phyloP scores from a whole-genome alignment of 2,329 filamentous ascomycete genomes.

The Epichloe sylvatica region DNA sequence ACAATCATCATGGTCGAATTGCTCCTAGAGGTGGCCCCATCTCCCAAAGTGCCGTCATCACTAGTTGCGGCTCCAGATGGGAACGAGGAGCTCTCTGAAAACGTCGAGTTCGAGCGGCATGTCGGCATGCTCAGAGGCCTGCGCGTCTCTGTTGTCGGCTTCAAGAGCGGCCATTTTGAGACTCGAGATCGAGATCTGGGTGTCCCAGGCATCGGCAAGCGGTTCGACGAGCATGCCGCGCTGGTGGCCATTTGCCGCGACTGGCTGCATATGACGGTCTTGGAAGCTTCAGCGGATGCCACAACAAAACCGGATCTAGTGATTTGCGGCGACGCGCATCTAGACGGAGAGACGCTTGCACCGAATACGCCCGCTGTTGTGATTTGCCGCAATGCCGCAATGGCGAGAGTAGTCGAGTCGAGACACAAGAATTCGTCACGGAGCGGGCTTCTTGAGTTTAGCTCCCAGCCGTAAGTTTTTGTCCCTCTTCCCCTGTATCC shows the following conservation, averaged over 20 bases:
- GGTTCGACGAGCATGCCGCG: conserved; percentile 1
- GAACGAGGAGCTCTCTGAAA: background rate
- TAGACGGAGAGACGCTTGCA: background rate
- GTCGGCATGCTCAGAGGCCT: conserved; percentile 18
- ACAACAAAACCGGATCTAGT: conserved; percentile 14
- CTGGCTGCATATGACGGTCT: conserved; percentile 20
- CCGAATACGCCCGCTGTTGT: conserved; percentile 15
- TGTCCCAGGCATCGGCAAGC: background rate
- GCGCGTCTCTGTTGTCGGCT: conserved; percentile 15
- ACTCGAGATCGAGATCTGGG: background rate
- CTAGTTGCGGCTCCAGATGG: background rate
- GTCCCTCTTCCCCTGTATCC: background rate
- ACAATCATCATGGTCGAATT: conserved; percentile 23
- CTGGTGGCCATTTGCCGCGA: conserved; percentile 16
- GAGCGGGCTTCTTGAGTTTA: conserved; percentile 17
- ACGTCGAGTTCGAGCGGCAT: conserved; percentile 12
- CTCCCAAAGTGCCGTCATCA: background rate
- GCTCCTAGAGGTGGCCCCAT: conserved; percentile 11
- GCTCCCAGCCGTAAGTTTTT: conserved; percentile 23
- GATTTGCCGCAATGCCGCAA: conserved; percentile 19
- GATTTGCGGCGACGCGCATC: conserved; percentile 7
- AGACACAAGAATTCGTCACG: conserved; percentile 1
- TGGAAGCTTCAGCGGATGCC: conserved; percentile 5
- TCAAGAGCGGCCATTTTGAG: conserved; percentile 1
- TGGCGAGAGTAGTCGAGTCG: conserved; percentile 9